Conservation (phyloP, 495 filamentous ascomycete species). For the Tuber indicum region DNA sequence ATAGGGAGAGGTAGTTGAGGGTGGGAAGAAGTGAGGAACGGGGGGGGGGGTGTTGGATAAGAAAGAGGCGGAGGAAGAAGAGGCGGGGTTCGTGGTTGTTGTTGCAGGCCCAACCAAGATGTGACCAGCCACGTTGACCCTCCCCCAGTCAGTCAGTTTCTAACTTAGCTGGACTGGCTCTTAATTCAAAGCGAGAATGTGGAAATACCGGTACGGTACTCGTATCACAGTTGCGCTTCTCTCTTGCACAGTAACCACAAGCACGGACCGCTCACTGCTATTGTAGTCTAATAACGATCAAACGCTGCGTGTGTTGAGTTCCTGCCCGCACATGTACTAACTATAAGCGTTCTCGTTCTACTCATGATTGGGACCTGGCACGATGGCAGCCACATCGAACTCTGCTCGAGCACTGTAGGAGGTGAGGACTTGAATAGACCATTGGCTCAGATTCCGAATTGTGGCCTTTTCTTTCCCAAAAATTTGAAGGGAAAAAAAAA, state of each 20-base stretch:
- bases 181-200: background rate
- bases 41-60: constrained; percentile 8
- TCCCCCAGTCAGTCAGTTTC: background rate
- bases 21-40: constrained; percentile 1
- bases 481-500: background rate
- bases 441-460: background rate
- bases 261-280: background rate
- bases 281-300: background rate
- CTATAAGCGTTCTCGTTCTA: background rate
- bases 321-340: background rate
- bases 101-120: background rate
- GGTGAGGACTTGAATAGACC: background rate
- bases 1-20: background rate
- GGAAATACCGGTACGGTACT: background rate
- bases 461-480: background rate
- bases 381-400: background rate
- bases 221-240: background rate
- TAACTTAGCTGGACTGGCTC: background rate
- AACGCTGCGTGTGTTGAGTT: background rate
- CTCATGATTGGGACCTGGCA: background rate
- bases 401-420: background rate
- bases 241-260: background rate
- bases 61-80: constrained; percentile 6
- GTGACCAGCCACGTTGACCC: background rate
- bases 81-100: constrained; percentile 31